Conservation (phyloP, 352 stramenopile species). For the Globisporangium irregulare region DNA sequence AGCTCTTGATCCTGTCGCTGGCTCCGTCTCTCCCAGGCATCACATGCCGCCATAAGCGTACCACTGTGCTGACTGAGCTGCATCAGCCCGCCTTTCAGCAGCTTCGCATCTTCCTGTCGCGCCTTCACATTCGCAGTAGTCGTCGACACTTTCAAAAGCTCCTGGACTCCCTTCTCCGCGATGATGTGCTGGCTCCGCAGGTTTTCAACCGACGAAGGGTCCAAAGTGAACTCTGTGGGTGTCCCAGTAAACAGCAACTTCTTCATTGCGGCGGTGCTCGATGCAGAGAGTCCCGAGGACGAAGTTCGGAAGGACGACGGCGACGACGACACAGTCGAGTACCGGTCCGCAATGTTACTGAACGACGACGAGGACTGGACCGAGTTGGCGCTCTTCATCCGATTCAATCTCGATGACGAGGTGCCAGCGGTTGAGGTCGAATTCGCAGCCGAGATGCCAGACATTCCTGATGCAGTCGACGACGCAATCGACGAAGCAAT, state of each 20-base stretch:
- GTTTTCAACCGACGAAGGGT: constrained; percentile 40
- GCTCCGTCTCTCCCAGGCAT: constrained; percentile 43
- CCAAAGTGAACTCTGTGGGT: constrained; percentile 45
- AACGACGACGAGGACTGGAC: constrained; percentile 14
- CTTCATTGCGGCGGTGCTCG: constrained; percentile 29
- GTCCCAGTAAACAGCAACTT: constrained; percentile 35
- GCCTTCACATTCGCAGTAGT: constrained; percentile 42
- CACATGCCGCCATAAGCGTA: constrained; percentile 44
- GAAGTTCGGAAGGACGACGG: constrained; percentile 11
- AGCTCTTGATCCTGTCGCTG: constrained; percentile 45
- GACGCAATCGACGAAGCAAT: constrained; percentile 21
- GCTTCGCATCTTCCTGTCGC: constrained; percentile 48
- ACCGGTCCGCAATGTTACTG: constrained; percentile 19
- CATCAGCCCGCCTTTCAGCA: constrained; percentile 44
- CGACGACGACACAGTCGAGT: constrained; percentile 26
- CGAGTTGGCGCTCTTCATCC: constrained; percentile 8
- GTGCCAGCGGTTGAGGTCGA: constrained; percentile 14
- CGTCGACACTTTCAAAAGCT: constrained; percentile 49
- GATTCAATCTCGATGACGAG: constrained; percentile 4
- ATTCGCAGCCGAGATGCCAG: constrained; percentile 15
- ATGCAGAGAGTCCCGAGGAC: constrained; percentile 25
- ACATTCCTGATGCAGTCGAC: constrained; percentile 14
- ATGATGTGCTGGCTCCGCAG: constrained; percentile 68
- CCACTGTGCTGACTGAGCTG: constrained; percentile 43
- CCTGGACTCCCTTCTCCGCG: constrained; percentile 55